Evolutionary conservation across 805 yeast species (phyloP).

Genomic region (Wickerhamiella kazuoi): DNA sequence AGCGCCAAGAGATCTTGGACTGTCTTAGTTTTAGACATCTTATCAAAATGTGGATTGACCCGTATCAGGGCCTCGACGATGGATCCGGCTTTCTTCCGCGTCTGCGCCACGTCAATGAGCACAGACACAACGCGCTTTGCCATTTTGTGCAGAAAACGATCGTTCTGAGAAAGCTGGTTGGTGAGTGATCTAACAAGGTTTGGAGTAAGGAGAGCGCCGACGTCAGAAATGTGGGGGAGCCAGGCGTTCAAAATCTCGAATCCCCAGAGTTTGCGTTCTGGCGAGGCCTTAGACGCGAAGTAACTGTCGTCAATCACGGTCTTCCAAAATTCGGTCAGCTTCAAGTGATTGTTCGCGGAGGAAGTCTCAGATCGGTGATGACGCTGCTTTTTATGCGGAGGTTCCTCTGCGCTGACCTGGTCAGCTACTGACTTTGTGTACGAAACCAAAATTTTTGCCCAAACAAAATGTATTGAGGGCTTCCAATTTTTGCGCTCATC

Average conservation of each 20-base stretch:
- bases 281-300: conserved; percentile 58
- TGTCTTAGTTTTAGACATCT: conserved; percentile 55
- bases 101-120: conserved; percentile 25
- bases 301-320: conserved; percentile 62
- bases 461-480: conserved; percentile 17
- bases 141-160: conserved; percentile 48
- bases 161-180: conserved; percentile 53
- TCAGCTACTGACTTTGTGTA: conserved; percentile 1
- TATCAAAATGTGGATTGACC: conserved; percentile 45
- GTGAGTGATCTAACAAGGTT: conserved; percentile 57
- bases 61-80: conserved; percentile 6
- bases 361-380: conserved; percentile 11
- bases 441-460: conserved; percentile 29
- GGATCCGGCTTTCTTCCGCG: conserved; percentile 24
- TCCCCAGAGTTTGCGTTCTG: conserved; percentile 77
- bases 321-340: conserved; percentile 58
- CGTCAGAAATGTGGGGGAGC: conserved; percentile 18
- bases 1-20: conserved; percentile 27
- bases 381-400: conserved; percentile 25
- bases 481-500: conserved; percentile 12
- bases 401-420: conserved; percentile 11
- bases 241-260: conserved; percentile 49
- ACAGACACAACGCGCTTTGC: conserved; percentile 34
- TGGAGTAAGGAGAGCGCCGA: conserved; percentile 16
- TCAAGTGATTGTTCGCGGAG: conserved; percentile 21